Conservation (phyloP, 768 basidiomycete species). For the Botryobasidium botryosum region DNA sequence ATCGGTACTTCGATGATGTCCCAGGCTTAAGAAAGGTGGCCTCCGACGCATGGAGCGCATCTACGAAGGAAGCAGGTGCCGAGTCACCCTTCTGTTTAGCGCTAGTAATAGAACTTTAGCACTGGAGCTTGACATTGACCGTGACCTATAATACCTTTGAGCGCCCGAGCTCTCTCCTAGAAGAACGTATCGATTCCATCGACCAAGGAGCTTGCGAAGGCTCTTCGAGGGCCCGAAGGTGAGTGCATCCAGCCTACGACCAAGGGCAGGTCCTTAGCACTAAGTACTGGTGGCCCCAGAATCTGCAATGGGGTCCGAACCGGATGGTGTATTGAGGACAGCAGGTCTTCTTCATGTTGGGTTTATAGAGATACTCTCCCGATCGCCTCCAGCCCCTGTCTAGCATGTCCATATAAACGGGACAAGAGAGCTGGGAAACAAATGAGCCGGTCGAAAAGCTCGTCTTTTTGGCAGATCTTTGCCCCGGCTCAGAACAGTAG, state of each 20-base stretch:
- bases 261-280: conserved; percentile 5
- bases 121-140: conserved; percentile 1
- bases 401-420: conserved; percentile 1
- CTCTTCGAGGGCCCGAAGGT: conserved; percentile 53
- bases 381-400: conserved; percentile 61
- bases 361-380: conserved; percentile 75
- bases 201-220: conserved; percentile 56
- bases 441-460: conserved; percentile 3
- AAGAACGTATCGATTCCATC: conserved; percentile 59
- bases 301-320: conserved; percentile 27
- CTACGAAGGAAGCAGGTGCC: conserved; percentile 26
- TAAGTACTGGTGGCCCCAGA: conserved; percentile 17
- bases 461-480: not conserved
- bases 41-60: conserved; percentile 44
- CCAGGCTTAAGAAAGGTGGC: conserved; percentile 16
- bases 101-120: too few species aligned
- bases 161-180: conserved; percentile 14
- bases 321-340: conserved; percentile 93
- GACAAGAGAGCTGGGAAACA: conserved; percentile 7
- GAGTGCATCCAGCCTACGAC: conserved; percentile 51
- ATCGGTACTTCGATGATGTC: too few species aligned
- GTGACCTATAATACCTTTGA: not conserved
- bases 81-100: too few species aligned
- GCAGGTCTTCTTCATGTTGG: conserved; percentile 63
- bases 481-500: conserved; percentile 7